Evolutionary conservation across 345 rosid genomes (phyloP).

Genomic region (Citrus trifoliata): DNA sequence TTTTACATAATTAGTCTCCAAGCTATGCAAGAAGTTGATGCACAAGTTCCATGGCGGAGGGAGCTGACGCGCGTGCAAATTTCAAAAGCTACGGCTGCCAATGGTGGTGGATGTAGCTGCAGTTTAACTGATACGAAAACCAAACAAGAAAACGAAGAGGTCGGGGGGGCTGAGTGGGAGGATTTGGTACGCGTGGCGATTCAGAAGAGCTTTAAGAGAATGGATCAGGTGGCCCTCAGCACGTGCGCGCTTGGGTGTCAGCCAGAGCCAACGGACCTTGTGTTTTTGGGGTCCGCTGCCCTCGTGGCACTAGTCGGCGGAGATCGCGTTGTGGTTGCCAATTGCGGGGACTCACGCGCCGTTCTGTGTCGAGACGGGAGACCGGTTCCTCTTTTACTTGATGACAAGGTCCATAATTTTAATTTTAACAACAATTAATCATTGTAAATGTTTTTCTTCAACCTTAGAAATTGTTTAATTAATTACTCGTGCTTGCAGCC

Average conservation of each 20-base stretch:
- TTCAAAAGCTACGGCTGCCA: not conserved
- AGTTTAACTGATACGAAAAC: no score
- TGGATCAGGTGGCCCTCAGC: constrained; percentile 29
- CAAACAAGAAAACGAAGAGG: no score
- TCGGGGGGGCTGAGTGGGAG: not conserved
- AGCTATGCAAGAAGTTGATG: constrained; percentile 30
- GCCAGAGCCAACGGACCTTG: constrained; percentile 10
- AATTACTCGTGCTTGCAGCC: constrained; percentile 15
- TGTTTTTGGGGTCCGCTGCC: constrained; percentile 40
- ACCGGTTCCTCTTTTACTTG: constrained; percentile 27
- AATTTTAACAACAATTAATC: no score
- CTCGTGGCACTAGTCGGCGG: constrained; percentile 37
- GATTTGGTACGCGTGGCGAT: constrained; percentile 9
- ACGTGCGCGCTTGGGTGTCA: constrained; percentile 15
- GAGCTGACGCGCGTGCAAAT: constrained; percentile 8
- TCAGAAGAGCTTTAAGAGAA: constrained; percentile 25
- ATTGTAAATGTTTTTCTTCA: no score
- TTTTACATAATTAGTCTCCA: constrained; percentile 22
- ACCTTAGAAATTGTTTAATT: no score
- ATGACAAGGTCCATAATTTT: constrained; percentile 31
- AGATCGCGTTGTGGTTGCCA: constrained; percentile 40
- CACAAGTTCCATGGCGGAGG: constrained; percentile 28
- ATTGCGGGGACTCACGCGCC: constrained; percentile 57
- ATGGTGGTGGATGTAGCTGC: not conserved
- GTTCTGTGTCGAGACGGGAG: constrained; percentile 48